Evolutionary conservation across 148 eudicot species (phyloP), one percentile per base, ranked within the genome.

Genomic region (Spergularia marina): DNA sequence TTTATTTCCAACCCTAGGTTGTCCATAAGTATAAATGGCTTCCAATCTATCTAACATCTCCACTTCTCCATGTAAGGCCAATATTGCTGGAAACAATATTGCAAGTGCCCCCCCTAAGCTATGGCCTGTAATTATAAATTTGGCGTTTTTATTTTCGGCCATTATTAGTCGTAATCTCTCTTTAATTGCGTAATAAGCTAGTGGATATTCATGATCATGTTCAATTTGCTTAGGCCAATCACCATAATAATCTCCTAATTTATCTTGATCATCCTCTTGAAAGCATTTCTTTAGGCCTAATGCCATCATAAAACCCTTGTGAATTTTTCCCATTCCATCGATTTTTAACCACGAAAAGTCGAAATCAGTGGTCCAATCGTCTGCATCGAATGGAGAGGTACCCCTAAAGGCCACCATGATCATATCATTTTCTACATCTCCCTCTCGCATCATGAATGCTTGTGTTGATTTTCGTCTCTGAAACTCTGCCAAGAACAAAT

Each of bases 41-140:
- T 84, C 87, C 34, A 88, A 57, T 49, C 84, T 85, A 62, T 78
- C 65, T 13, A 91, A 53, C 21, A 91, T 10, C 17, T 54, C 71
- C 0, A 21, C 55, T 75, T 91, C 94, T n/a, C 61, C 74, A 60
- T 91, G 92, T 18, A 83, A 65, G 12, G 85, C 84, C 39, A 93
- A 80, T 23, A 88, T 60, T 14, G 92, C 86, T 4, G 89, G 89
- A 62, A 91, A 93, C 2, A 93, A 62, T 41, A 89, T 73, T 1
- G 97, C 91, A 6, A 93, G 80, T 7, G 94, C 98, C 4, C 90
- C 97, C 0, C 97, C 98, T 79, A 93, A 84, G 72, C 98, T 93
- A 68, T 93, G 98, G 2, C 97, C 98, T 0, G 98, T 93, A 14
- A 91, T 78, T 7, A 91, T 81, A 56, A 91, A 76, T 74, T 69